These are phyloP conservation scores for Umbelopsis sp. DNA, from an alignment of 192 early-diverging fungal genomes.

Conservation along the genomic window DNA sequence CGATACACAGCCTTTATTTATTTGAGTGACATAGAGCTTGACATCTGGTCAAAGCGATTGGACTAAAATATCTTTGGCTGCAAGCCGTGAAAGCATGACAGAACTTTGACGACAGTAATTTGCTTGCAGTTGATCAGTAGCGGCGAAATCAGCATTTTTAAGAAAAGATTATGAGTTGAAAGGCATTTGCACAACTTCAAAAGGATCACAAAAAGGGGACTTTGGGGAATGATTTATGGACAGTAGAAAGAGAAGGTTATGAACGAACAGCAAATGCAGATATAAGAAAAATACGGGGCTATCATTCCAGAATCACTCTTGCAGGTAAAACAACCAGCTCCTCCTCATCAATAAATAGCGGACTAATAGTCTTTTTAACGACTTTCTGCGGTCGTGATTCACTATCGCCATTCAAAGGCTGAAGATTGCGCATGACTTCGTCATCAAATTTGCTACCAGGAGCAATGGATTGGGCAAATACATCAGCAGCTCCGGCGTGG, in stretches of 20 bases:
- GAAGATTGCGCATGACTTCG: slow-evolving; percentile 33
- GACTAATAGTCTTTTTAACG: slow-evolving; percentile 35
- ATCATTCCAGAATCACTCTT: slow-evolving; percentile 34
- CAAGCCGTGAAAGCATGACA: too few relatives aligned
- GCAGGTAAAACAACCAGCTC: slow-evolving; percentile 34
- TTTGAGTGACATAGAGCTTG: too few relatives aligned
- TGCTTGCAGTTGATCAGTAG: too few relatives aligned
- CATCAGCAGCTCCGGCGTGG: slow-evolving; percentile 40
- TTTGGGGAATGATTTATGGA: too few relatives aligned
- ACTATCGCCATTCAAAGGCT: slow-evolving; percentile 22
- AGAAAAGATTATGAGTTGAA: too few relatives aligned
- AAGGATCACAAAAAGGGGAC: too few relatives aligned
- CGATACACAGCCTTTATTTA: too few relatives aligned
- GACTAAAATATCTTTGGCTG: too few relatives aligned
- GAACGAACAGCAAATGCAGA: neutral
- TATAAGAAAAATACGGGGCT: neutral
- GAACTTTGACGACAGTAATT: too few relatives aligned
- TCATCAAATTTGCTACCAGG: slow-evolving; percentile 32
- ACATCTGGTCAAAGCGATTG: too few relatives aligned
- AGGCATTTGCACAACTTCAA: too few relatives aligned
- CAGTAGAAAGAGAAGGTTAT: neutral
- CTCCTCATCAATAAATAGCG: slow-evolving; percentile 42
- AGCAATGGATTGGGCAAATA: slow-evolving; percentile 32
- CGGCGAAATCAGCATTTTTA: too few relatives aligned
- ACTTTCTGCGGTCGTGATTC: slow-evolving; percentile 23